Base-by-base conservation (phyloP, 805 yeast genomes). In the Lipomyces yamanashiensis region DNA sequence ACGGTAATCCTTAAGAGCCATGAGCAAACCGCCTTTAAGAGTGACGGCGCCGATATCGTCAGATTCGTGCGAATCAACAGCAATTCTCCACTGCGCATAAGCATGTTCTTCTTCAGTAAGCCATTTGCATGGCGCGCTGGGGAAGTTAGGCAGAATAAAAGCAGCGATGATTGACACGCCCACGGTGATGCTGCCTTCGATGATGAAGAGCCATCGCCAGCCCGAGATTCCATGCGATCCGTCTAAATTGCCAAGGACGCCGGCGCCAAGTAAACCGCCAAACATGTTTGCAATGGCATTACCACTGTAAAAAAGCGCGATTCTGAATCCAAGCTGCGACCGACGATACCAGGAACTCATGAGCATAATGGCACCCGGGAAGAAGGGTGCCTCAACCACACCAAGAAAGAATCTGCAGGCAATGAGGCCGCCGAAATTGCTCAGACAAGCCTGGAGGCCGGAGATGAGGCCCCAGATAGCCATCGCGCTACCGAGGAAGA, bases 171-270 rank as follows among this genome's bases (percentile, higher is more conserved):
- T 41, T 4, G 75, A 73, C 33, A 72, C 67, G 33, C 71, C 73
- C 28, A 74, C 68, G 15, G 79, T 75, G 58, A 78, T 70, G 2
- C 76, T 69, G 50, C 85, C 85, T 67, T 82, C 85, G 65, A 82
- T 76, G 58, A 83, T 77, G 66, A 81, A 83, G 50, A 83, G 75
- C 83, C 85, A 82, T 69, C 79, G 77, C 86, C 85, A 83, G 15
- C 82, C 76, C 7, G 70, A 68, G 49, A 79, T 66, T 9, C 83
- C 83, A 58, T 76, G 76, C 7, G 50, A 64, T 10, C 71, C 71
- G 53, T 79, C 77, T 65, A 81, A 79, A 62, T 78, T 72, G 7
- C 71, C 66, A 52, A 82, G 80, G 37, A 85, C 81, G 57, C 77
- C 80, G 55, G 78, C 81, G 0, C 83, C 84, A 67, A 82, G 76